A percentile compares a stretch with the other conserved stretches of the same genome.
Evolutionary conservation across 352 stramenopile genomes (phyloP).

Genomic region (Phytophthora cactorum): DNA sequence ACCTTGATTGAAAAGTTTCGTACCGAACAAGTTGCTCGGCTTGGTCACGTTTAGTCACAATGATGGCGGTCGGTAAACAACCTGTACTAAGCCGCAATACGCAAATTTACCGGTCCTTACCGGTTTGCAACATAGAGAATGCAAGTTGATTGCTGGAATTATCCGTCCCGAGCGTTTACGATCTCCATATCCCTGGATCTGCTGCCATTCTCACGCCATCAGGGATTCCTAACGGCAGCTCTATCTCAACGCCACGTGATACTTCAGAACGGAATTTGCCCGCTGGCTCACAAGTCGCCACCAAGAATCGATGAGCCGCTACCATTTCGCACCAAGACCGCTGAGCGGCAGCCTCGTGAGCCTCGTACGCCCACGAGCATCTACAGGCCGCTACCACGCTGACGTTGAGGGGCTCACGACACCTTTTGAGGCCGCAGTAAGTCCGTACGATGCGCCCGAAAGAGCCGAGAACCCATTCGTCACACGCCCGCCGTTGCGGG

Average conservation of each 20-base stretch:
- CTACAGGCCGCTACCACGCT: not conserved
- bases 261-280: conserved; percentile 17
- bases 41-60: conserved; percentile 20
- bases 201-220: conserved; percentile 16
- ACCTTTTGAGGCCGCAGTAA: conserved; percentile 1
- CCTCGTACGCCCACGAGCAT: conserved; percentile 1
- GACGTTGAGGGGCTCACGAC: not conserved
- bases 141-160: conserved; percentile 15
- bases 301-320: conserved; percentile 14
- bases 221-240: conserved; percentile 3
- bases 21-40: not conserved
- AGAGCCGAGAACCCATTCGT: not conserved
- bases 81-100: not conserved
- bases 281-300: conserved; percentile 3
- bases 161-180: conserved; percentile 17
- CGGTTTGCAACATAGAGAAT: not conserved
- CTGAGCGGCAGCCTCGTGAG: conserved; percentile 14
- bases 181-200: conserved; percentile 13
- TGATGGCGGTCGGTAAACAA: conserved; percentile 6
- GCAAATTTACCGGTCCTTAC: conserved; percentile 3
- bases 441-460: not conserved
- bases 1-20: no score
- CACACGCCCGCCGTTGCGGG: not conserved
- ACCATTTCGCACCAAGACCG: conserved; percentile 1
- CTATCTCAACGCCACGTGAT: no score